phyloP scores from a whole-genome alignment of 2,329 filamentous ascomycete genomes.

The Coniella vitis region DNA sequence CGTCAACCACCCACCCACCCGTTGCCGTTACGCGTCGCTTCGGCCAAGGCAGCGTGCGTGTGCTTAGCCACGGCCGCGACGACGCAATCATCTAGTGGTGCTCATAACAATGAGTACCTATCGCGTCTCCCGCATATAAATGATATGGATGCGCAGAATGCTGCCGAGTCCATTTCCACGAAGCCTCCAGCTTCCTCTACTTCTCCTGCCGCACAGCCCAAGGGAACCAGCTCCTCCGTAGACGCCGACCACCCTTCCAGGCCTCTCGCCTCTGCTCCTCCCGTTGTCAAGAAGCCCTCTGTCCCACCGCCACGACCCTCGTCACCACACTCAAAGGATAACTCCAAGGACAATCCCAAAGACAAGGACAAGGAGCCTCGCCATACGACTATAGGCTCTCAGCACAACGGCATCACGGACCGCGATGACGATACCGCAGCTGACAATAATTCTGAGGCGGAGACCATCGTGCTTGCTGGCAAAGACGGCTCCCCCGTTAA shows the following conservation, averaged over 20 bases:
- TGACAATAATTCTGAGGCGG: slow-evolving; percentile 63
- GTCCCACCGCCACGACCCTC: slow-evolving; percentile 19
- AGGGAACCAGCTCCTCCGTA: slow-evolving; percentile 5
- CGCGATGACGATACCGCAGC: slow-evolving; percentile 38
- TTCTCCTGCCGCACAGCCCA: background rate
- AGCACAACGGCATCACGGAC: slow-evolving; percentile 20
- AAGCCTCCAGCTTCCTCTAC: slow-evolving; percentile 33
- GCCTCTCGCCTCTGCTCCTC: slow-evolving; percentile 17
- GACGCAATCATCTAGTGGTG: background rate
- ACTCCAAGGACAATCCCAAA: no score
- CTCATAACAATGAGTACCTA: slow-evolving; percentile 1
- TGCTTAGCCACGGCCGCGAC: background rate
- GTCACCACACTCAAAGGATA: slow-evolving; percentile 3
- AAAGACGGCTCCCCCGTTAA: slow-evolving; percentile 62
- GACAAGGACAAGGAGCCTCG: slow-evolving; percentile 8
- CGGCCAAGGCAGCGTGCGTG: background rate
- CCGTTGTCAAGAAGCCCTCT: slow-evolving; percentile 21
- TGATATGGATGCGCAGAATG: slow-evolving; percentile 65
- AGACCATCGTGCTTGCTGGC: slow-evolving; percentile 62
- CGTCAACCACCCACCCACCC: background rate
- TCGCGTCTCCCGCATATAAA: slow-evolving; percentile 46
- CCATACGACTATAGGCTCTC: slow-evolving; percentile 21
- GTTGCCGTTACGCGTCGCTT: background rate
- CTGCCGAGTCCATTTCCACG: slow-evolving; percentile 54
- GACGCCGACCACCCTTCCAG: slow-evolving; percentile 29